Conservation (phyloP, 164 flowering plant genomes). For the Vitis cinerea region DNA sequence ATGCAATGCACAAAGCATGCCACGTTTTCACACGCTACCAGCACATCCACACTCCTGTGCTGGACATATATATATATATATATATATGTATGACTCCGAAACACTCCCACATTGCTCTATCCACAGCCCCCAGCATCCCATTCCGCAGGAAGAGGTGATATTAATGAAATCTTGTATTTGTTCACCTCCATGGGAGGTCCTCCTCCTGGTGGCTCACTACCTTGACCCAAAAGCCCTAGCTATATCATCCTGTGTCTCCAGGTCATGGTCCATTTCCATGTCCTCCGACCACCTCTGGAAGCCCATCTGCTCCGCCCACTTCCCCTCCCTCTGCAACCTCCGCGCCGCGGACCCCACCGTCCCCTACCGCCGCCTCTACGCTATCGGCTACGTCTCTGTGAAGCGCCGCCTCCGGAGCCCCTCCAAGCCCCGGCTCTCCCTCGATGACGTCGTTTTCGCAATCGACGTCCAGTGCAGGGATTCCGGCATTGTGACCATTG, state of each 20-base stretch:
- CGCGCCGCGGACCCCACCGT: constrained; percentile 20
- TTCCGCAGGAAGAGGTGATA: too few species aligned
- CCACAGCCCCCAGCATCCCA: too few species aligned
- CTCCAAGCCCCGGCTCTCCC: constrained; percentile 34
- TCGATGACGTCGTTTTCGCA: constrained; percentile 35
- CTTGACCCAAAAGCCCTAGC: constrained; percentile 57
- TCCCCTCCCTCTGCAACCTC: constrained; percentile 48
- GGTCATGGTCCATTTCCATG: constrained; percentile 45
- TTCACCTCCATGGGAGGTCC: constrained; percentile 45
- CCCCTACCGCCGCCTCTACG: constrained; percentile 39
- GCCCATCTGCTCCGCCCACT: constrained; percentile 40
- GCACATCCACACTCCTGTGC: too few species aligned
- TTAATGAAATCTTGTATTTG: not conserved
- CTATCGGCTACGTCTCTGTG: constrained; percentile 34
- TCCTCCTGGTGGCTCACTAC: constrained; percentile 33
- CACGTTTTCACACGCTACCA: too few species aligned
- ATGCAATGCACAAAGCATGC: too few species aligned
- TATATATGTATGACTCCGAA: too few species aligned
- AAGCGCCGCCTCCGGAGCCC: constrained; percentile 33
- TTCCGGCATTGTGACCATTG: constrained; percentile 1
- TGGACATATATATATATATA: too few species aligned
- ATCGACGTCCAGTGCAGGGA: constrained; percentile 20
- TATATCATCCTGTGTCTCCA: constrained; percentile 54
- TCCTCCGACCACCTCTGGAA: constrained; percentile 62
- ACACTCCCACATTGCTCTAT: too few species aligned